Percentiles rank a stretch among this genome's conserved stretches.
Conservation (phyloP, 495 filamentous ascomycete species). For the Penicillium goetzii region DNA sequence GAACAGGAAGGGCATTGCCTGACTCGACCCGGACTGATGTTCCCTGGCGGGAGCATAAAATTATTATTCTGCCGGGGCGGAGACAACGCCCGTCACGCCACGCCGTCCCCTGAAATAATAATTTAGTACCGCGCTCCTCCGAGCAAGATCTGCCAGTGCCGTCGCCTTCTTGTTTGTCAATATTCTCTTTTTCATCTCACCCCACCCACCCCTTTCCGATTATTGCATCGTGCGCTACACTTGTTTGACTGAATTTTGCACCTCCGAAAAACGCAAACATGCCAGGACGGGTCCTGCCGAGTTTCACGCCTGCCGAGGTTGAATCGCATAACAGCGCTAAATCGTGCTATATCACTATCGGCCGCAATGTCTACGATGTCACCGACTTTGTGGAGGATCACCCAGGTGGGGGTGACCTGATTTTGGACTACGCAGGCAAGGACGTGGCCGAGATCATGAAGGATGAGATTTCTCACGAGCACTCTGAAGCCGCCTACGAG, state of each 20-base stretch:
- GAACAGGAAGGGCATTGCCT: not conserved
- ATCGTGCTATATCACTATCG: conserved; percentile 93
- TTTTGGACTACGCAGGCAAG: conserved; percentile 88
- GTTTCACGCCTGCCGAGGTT: conserved; percentile 76
- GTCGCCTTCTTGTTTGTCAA: not conserved
- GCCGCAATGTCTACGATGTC: conserved; percentile 90
- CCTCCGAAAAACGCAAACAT: conserved; percentile 30
- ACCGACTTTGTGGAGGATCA: conserved; percentile 87
- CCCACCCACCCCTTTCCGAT: not conserved
- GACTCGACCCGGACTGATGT: conserved; percentile 4
- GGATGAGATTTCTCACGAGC: conserved; percentile 80
- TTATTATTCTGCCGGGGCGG: conserved; percentile 24
- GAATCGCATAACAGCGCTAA: conserved; percentile 75
- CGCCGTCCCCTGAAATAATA: conserved; percentile 33
- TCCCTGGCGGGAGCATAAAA: conserved; percentile 4
- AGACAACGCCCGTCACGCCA: conserved; percentile 26
- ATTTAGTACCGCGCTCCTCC: conserved; percentile 21
- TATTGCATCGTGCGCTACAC: not conserved
- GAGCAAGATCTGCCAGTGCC: conserved; percentile 3
- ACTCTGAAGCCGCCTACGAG: conserved; percentile 91
- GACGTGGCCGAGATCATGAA: conserved; percentile 83
- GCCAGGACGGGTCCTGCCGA: conserved; percentile 70
- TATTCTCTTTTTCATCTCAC: not conserved
- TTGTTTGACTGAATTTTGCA: not conserved
- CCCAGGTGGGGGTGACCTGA: conserved; percentile 85